Conservation (phyloP, 2,329 filamentous ascomycete species). For the Claviceps paspali region DNA sequence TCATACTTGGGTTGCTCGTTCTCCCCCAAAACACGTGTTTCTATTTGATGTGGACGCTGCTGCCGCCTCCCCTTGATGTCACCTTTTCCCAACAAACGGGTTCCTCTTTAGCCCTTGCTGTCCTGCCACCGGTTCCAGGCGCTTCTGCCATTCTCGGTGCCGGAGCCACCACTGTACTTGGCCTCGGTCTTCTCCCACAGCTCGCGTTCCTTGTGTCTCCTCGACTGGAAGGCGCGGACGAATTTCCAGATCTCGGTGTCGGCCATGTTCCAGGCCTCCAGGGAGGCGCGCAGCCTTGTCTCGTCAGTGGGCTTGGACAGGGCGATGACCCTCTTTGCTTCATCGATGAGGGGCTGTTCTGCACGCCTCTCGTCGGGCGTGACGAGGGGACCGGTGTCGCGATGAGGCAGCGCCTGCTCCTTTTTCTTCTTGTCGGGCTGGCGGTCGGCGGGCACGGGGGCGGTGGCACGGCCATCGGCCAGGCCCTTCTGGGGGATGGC, state of each 20-base stretch:
- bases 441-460: slow-evolving; percentile 13
- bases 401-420: slow-evolving; percentile 14
- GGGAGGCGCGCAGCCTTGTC: slow-evolving; percentile 32
- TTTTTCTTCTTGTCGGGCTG: slow-evolving; percentile 7
- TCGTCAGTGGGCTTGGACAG: slow-evolving; percentile 29
- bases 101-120: slow-evolving; percentile 7
- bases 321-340: slow-evolving; percentile 33
- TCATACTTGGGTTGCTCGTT: too few species aligned
- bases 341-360: slow-evolving; percentile 38
- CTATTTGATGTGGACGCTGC: too few species aligned
- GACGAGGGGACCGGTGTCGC: slow-evolving; percentile 32
- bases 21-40: too few species aligned
- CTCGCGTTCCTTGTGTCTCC: slow-evolving; percentile 44
- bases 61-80: too few species aligned
- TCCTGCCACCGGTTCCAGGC: slow-evolving; percentile 23
- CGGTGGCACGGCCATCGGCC: slow-evolving; percentile 19
- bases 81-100: too few species aligned
- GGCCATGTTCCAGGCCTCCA: slow-evolving; percentile 54
- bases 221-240: slow-evolving; percentile 49
- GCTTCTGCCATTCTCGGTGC: slow-evolving; percentile 29
- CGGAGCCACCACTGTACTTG: slow-evolving; percentile 47
- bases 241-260: slow-evolving; percentile 71
- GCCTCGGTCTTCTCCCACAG: slow-evolving; percentile 58
- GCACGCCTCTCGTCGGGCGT: slow-evolving; percentile 35
- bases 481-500: slow-evolving; percentile 46